Evolutionary conservation across 805 yeast species (phyloP).

Genomic region (Yamadazyma ubonensis): DNA sequence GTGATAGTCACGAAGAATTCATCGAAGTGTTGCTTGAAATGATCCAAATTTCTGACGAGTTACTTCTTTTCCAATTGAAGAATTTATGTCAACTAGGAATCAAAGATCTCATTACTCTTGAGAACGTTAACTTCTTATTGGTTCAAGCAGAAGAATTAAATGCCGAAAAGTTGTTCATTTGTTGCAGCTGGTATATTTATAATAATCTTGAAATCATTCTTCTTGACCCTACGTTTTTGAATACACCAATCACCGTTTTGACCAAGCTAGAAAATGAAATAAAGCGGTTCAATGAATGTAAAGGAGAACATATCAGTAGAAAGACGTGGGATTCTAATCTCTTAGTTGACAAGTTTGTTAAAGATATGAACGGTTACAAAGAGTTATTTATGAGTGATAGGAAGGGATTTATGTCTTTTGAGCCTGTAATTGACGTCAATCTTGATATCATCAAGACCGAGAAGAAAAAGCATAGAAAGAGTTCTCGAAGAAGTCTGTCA

Average conservation of each 20-base stretch:
- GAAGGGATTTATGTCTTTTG: constrained; percentile 32
- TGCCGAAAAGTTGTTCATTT: constrained; percentile 55
- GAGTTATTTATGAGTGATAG: constrained; percentile 34
- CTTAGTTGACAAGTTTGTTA: constrained; percentile 27
- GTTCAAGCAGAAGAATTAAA: constrained; percentile 51
- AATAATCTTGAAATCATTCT: constrained; percentile 63
- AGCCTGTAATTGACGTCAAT: constrained; percentile 36
- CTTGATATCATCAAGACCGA: constrained; percentile 17
- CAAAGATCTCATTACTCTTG: constrained; percentile 53
- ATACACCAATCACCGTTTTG: constrained; percentile 27
- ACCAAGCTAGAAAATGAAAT: constrained; percentile 28
- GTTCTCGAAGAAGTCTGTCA: constrained; percentile 24
- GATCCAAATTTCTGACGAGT: constrained; percentile 60
- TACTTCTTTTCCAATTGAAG: constrained; percentile 58
- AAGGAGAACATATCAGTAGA: too few relatives aligned
- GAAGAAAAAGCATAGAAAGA: constrained; percentile 21
- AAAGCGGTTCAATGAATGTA: constrained; percentile 28
- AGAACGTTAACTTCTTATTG: constrained; percentile 58
- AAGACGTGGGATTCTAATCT: too few relatives aligned
- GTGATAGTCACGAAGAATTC: constrained; percentile 38
- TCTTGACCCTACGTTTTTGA: constrained; percentile 39
- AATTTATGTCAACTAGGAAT: constrained; percentile 60
- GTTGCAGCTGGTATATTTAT: constrained; percentile 67
- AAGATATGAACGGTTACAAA: constrained; percentile 22
- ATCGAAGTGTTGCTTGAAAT: constrained; percentile 56